Conservation (phyloP, 768 basidiomycete species). For the Scleroderma bovista region DNA sequence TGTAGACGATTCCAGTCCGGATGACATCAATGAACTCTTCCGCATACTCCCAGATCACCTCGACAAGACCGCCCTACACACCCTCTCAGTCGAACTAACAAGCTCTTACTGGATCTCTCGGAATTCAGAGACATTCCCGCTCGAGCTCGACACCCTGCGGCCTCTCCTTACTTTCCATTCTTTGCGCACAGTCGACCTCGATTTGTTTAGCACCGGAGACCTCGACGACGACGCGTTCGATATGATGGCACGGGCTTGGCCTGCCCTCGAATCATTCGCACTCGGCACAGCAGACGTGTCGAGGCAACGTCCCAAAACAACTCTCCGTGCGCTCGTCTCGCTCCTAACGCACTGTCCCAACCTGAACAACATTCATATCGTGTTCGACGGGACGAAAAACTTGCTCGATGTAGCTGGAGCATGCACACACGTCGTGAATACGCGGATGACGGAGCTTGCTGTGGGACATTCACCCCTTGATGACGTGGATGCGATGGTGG, state of each 20-base stretch:
- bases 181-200: conserved; percentile 15
- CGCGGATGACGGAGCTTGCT: conserved; percentile 9
- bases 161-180: conserved; percentile 12
- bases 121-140: conserved; percentile 17
- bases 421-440: conserved; percentile 12
- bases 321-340: conserved; percentile 12
- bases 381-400: conserved; percentile 16
- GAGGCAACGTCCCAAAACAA: conserved; percentile 14
- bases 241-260: conserved; percentile 10
- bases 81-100: conserved; percentile 17
- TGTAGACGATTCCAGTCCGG: conserved; percentile 19
- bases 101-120: conserved; percentile 24
- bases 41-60: conserved; percentile 8
- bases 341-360: conserved; percentile 15
- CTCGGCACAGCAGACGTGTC: conserved; percentile 15
- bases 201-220: conserved; percentile 13
- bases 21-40: conserved; percentile 13
- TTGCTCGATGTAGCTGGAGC: background rate
- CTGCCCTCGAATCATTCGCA: background rate
- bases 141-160: conserved; percentile 10
- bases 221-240: conserved; percentile 15
- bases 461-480: conserved; percentile 21
- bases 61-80: conserved; percentile 6
- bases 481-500: conserved; percentile 11
- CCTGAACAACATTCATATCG: conserved; percentile 15